These are phyloP conservation scores for Penicillium sp. DNA, from an alignment of 2,329 filamentous ascomycete genomes.

Conservation along the genomic window DNA sequence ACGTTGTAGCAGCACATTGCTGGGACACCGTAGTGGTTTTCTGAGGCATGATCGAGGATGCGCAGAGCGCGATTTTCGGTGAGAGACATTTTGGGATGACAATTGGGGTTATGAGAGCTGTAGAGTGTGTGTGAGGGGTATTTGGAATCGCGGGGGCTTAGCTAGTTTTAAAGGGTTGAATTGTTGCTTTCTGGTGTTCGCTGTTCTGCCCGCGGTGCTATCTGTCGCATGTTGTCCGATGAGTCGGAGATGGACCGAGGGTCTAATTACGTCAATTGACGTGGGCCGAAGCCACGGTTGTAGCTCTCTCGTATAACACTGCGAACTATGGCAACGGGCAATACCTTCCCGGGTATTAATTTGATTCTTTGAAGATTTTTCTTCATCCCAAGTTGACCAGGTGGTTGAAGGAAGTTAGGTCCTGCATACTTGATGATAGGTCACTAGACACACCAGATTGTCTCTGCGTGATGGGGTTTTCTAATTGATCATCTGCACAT, in stretches of 20 bases:
- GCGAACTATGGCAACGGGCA: no score
- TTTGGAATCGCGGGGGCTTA: conserved; percentile 1
- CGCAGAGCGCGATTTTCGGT: conserved; percentile 54
- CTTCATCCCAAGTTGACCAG: no score
- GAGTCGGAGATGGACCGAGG: conserved; percentile 16
- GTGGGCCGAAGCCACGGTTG: background rate
- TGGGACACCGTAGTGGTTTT: conserved; percentile 59
- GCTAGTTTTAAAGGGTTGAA: background rate
- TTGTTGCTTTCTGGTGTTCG: background rate
- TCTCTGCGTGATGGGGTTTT: no score
- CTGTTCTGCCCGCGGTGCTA: conserved; percentile 8
- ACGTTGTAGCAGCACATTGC: conserved; percentile 68
- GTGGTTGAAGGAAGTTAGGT: no score
- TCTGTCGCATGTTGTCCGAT: conserved; percentile 16
- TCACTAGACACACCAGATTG: no score
- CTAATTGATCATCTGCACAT: no score
- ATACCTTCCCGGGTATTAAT: no score
- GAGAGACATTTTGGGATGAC: conserved; percentile 39
- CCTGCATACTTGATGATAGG: no score
- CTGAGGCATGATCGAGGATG: conserved; percentile 58
- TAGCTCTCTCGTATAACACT: background rate
- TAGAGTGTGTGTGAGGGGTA: background rate
- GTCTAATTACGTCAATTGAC: conserved; percentile 11
- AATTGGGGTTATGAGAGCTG: background rate
- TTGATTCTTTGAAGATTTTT: no score